These are phyloP conservation scores for Sporisorium scitamineum DNA, from an alignment of 1,284 basidiomycete genomes.

Conservation along the genomic window DNA sequence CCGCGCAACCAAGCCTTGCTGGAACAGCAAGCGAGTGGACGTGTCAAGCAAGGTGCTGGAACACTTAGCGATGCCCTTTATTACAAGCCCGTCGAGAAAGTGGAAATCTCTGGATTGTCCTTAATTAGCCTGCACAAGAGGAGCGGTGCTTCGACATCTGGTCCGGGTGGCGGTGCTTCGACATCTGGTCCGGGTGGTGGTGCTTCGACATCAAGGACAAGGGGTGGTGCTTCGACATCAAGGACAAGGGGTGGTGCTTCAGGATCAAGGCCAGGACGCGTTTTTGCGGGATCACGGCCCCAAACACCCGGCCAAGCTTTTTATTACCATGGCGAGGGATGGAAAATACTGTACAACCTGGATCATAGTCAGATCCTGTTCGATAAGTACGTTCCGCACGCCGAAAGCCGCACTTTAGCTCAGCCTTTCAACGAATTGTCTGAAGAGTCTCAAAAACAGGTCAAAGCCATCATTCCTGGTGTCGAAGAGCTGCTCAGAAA, in stretches of 20 bases:
- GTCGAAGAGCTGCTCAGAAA: not conserved
- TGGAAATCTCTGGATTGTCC: not conserved
- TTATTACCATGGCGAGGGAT: conserved; percentile 1
- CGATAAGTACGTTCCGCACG: not conserved
- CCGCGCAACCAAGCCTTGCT: not conserved
- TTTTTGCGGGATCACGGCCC: no score
- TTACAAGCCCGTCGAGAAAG: no score
- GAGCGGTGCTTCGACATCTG: not conserved
- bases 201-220: not conserved
- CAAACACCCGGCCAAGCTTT: not conserved
- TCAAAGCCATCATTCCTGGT: not conserved
- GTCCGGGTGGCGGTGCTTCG: not conserved
- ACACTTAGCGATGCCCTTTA: not conserved
- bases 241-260: not conserved
- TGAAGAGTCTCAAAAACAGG: not conserved
- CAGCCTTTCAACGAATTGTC: not conserved
- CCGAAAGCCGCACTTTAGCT: no score
- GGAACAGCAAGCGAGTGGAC: not conserved
- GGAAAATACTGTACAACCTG: not conserved
- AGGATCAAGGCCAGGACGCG: not conserved
- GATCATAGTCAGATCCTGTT: not conserved
- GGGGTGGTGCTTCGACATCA: not conserved
- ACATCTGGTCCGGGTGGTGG: not conserved
- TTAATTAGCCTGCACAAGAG: not conserved
- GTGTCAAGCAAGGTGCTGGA: not conserved